Conservation (phyloP, 1,284 basidiomycete genomes). For the Puccinia horiana region DNA sequence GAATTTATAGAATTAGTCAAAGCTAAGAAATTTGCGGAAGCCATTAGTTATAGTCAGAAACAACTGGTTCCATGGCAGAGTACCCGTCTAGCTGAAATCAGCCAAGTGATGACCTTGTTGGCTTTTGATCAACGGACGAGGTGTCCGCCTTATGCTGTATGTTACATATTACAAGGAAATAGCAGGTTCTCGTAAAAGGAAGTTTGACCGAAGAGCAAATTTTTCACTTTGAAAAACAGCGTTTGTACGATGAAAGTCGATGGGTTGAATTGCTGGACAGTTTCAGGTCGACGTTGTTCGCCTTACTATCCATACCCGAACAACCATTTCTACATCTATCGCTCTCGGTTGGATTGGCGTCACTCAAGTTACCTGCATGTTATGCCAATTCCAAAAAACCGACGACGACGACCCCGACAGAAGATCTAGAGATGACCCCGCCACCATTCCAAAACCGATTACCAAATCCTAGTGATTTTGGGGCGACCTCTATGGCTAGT, state of each 20-base stretch:
- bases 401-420: neutral
- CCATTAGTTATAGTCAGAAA: slow-evolving; percentile 81
- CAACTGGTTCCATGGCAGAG: slow-evolving; percentile 76
- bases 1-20: slow-evolving; percentile 91
- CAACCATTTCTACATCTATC: slow-evolving; percentile 82
- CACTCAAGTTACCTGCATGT: slow-evolving; percentile 79
- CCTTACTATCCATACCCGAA: slow-evolving; percentile 78
- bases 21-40: slow-evolving; percentile 68
- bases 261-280: slow-evolving; percentile 73
- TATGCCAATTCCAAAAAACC: slow-evolving; percentile 21
- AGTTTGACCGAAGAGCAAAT: neutral
- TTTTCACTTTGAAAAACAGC: slow-evolving; percentile 61
- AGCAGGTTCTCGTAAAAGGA: neutral
- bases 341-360: slow-evolving; percentile 81
- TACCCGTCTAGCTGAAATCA: slow-evolving; percentile 73
- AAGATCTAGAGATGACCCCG: slow-evolving; percentile 44
- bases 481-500: neutral
- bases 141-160: slow-evolving; percentile 65
- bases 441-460: slow-evolving; percentile 6
- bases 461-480: neutral
- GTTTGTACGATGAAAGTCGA: slow-evolving; percentile 74
- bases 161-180: slow-evolving; percentile 11
- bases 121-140: slow-evolving; percentile 70
- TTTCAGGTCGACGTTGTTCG: slow-evolving; percentile 81
- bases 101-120: slow-evolving; percentile 74